phyloP scores from a whole-genome alignment of 371 early-diverging fungal genomes.

The Nosema granulosis region DNA sequence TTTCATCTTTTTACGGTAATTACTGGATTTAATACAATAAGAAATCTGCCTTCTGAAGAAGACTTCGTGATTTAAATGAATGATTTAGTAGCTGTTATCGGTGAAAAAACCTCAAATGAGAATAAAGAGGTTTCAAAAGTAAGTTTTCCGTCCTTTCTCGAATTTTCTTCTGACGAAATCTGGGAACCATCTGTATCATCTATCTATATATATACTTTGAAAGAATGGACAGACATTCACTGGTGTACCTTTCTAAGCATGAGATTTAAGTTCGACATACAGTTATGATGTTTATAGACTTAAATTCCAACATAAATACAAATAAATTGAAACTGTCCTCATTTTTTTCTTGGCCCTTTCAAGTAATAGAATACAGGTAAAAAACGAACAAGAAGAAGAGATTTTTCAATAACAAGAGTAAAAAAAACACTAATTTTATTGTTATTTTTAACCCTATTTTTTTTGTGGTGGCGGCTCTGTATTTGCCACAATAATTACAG shows the following conservation, averaged over 20 bases:
- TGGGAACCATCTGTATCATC: neutral
- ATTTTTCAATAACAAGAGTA: neutral
- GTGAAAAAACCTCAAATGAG: neutral
- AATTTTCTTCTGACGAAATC: neutral
- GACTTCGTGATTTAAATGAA: neutral
- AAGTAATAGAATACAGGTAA: neutral
- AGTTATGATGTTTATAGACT: neutral
- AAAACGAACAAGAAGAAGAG: neutral
- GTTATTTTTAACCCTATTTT: too few species aligned
- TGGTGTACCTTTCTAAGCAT: neutral
- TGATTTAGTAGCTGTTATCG: neutral
- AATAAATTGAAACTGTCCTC: neutral
- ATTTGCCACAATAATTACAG: too few species aligned
- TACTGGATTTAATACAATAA: neutral
- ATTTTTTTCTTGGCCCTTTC: neutral
- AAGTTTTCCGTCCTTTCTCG: neutral
- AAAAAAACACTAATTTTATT: too few species aligned
- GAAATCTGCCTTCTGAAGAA: neutral
- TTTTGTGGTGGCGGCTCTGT: too few species aligned
- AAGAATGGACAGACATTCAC: neutral
- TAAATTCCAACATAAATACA: neutral
- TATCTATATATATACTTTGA: neutral
- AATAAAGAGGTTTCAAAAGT: too few species aligned
- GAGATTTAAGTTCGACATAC: neutral
- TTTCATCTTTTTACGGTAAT: neutral